phyloP scores from a whole-genome alignment of 2,329 filamentous ascomycete species.

The Phoma sp. region DNA sequence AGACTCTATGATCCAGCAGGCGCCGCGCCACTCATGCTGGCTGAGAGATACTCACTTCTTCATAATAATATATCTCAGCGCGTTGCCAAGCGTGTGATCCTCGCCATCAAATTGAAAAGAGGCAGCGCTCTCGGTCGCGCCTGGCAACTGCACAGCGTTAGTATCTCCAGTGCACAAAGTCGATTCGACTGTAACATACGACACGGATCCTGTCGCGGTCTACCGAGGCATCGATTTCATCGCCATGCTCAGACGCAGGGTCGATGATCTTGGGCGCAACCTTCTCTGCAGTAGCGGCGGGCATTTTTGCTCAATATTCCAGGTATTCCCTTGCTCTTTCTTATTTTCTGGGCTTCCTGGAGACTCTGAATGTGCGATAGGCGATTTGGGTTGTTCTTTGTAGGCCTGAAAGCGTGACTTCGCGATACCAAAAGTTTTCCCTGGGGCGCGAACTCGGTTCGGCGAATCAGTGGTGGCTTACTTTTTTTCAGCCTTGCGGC shows the following conservation, averaged over 20 bases:
- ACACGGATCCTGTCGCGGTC: slow-evolving; percentile 55
- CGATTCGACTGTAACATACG: slow-evolving; percentile 37
- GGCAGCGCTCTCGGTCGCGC: slow-evolving; percentile 82
- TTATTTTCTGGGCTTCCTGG: background rate
- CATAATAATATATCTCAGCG: slow-evolving; percentile 93
- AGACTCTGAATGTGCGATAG: background rate
- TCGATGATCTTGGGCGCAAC: slow-evolving; percentile 28
- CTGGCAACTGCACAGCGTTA: slow-evolving; percentile 69
- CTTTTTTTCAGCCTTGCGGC: slow-evolving; percentile 38
- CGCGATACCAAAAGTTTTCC: slow-evolving; percentile 37
- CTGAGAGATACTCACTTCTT: slow-evolving; percentile 75
- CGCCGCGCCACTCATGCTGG: background rate
- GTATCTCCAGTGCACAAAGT: background rate
- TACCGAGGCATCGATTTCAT: slow-evolving; percentile 39
- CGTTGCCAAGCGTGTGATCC: slow-evolving; percentile 94
- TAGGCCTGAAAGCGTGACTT: slow-evolving; percentile 22
- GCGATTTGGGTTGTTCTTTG: background rate
- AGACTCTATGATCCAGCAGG: background rate
- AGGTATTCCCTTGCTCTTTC: slow-evolving; percentile 13
- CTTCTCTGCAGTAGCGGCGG: slow-evolving; percentile 29
- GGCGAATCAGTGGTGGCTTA: slow-evolving; percentile 30
- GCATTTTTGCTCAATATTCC: slow-evolving; percentile 21
- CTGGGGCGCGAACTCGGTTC: slow-evolving; percentile 23
- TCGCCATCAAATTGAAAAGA: slow-evolving; percentile 95
- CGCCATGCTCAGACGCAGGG: slow-evolving; percentile 31